Conservation (phyloP, 129 eudicot genomes). For the Silybum marianum region DNA sequence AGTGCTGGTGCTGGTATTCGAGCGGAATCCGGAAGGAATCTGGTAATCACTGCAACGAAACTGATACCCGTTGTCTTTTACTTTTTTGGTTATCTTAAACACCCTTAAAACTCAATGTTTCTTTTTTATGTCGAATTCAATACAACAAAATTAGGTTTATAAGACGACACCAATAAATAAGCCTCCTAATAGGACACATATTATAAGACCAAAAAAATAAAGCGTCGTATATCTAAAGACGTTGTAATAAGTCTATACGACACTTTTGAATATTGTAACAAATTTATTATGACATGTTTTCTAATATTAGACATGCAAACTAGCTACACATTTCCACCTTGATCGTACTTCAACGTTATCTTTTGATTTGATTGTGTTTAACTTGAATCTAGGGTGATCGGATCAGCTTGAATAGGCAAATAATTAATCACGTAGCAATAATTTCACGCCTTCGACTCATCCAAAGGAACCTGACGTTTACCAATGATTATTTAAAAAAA, state of each 20-base stretch:
- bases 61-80: not conserved
- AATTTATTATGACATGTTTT: no score
- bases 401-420: slow-evolving; percentile 35
- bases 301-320: not conserved
- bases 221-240: no score
- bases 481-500: slow-evolving; percentile 24
- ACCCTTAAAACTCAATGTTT: no score
- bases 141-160: no score
- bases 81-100: not conserved
- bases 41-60: slow-evolving; percentile 9
- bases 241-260: no score
- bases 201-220: no score
- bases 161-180: not conserved
- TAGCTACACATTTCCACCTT: not conserved
- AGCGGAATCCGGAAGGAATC: slow-evolving; percentile 27
- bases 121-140: no score
- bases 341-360: not conserved
- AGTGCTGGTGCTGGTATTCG: slow-evolving; percentile 31
- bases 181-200: no score
- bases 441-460: slow-evolving; percentile 10
- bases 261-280: no score
- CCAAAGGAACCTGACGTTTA: slow-evolving; percentile 27
- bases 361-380: not conserved
- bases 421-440: slow-evolving; percentile 28
- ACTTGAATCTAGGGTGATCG: slow-evolving; percentile 33